phyloP scores from a whole-genome alignment of 805 yeast species.

The Candida parachauliodes region DNA sequence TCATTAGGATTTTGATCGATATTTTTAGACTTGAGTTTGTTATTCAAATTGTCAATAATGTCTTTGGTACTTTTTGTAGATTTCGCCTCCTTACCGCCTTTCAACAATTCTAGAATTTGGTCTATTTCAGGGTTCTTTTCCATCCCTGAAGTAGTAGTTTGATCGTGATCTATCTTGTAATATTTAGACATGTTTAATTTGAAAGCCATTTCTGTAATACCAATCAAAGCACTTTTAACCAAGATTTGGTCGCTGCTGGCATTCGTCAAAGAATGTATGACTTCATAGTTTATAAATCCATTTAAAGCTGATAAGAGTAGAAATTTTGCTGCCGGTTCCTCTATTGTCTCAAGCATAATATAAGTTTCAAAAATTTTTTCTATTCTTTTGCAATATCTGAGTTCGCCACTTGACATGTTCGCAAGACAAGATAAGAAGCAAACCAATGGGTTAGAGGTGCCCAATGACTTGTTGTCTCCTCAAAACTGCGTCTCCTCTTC shows the following conservation, averaged over 20 bases:
- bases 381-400: neutral
- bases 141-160: no score
- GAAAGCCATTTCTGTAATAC: neutral
- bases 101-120: neutral
- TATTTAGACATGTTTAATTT: neutral
- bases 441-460: neutral
- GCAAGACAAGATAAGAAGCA: neutral
- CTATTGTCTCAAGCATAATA: neutral
- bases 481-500: slow-evolving; percentile 33
- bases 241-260: neutral
- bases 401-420: slow-evolving; percentile 1
- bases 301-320: neutral
- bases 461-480: slow-evolving; percentile 18
- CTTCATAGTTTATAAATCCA: neutral
- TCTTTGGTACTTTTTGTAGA: slow-evolving; percentile 1
- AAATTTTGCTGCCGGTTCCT: neutral
- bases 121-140: slow-evolving; percentile 3
- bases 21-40: neutral
- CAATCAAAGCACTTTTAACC: neutral
- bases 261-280: neutral
- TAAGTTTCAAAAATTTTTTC: neutral
- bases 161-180: slow-evolving; percentile 3
- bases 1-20: no score
- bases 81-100: neutral
- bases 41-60: neutral